phyloP scores from a whole-genome alignment of 306 rosid genomes.

The Oemleria cerasiformis region DNA sequence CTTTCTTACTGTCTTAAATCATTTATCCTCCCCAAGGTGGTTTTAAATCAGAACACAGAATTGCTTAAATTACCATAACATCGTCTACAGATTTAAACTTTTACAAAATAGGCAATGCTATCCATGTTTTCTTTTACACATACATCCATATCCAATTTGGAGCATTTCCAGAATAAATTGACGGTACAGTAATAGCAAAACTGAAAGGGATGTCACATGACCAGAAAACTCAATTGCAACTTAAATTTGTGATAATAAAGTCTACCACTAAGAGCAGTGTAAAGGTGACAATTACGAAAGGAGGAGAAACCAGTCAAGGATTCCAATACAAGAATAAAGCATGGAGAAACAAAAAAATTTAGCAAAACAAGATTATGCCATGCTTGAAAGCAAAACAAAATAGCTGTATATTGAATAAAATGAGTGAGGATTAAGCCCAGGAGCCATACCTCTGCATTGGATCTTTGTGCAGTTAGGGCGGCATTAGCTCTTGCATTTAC shows the following conservation, averaged over 20 bases:
- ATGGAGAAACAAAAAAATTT: neutral
- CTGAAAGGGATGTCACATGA: constrained; percentile 4
- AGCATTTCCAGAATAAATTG: neutral
- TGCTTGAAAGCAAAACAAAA: neutral
- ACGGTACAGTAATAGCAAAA: neutral
- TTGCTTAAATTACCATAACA: neutral
- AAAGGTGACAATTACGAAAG: neutral
- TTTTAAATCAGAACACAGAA: neutral
- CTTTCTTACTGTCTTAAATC: neutral
- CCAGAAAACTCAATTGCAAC: neutral
- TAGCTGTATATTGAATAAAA: neutral
- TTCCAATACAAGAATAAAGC: neutral
- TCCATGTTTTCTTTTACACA: neutral
- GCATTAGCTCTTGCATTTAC: constrained; percentile 70
- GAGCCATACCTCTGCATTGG: constrained; percentile 76
- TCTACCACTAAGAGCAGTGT: neutral
- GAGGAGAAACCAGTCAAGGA: neutral
- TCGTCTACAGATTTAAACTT: neutral
- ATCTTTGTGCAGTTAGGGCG: constrained; percentile 54
- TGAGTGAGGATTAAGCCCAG: constrained; percentile 2
- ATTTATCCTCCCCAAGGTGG: neutral
- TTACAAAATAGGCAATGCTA: neutral
- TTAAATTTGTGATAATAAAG: neutral
- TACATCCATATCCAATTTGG: neutral
- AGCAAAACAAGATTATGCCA: neutral